Percentiles rank a stretch among this genome's conserved stretches.
These are phyloP conservation scores for Podila epicladia DNA, from an alignment of 192 early-diverging fungal species.

Conservation along the genomic window DNA sequence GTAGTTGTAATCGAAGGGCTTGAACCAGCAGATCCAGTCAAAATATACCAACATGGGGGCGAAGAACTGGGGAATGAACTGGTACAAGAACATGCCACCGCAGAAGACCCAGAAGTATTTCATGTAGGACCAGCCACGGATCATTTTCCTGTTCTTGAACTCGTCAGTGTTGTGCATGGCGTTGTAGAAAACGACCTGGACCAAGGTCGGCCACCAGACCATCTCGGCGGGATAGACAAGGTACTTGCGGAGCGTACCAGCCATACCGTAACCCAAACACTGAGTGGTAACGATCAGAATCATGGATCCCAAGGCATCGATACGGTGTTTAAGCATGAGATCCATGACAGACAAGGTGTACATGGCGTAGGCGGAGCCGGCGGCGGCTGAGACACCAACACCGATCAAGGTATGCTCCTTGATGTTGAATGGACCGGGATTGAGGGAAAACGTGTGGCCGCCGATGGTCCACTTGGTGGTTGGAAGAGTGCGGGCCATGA, in stretches of 20 bases:
- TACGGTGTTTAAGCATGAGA: constrained; percentile 60
- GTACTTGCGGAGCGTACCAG: constrained; percentile 80
- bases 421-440: constrained; percentile 60
- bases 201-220: constrained; percentile 84
- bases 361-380: constrained; percentile 59
- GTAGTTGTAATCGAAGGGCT: constrained; percentile 25
- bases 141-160: constrained; percentile 13
- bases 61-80: constrained; percentile 49
- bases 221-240: constrained; percentile 84
- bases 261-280: constrained; percentile 64
- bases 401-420: constrained; percentile 72
- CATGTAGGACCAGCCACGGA: constrained; percentile 23
- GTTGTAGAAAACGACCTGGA: constrained; percentile 55
- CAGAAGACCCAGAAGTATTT: constrained; percentile 54
- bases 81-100: constrained; percentile 53
- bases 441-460: constrained; percentile 5
- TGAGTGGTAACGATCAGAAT: constrained; percentile 68
- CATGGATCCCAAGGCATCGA: constrained; percentile 59
- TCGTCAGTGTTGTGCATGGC: constrained; percentile 36
- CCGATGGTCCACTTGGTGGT: constrained; percentile 11
- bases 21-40: constrained; percentile 21
- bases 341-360: constrained; percentile 62
- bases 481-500: constrained; percentile 25
- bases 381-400: constrained; percentile 56
- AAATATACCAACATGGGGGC: constrained; percentile 26